These are phyloP conservation scores for Crucihimalaya himalaica DNA, from an alignment of 345 rosid species.

Conservation along the genomic window DNA sequence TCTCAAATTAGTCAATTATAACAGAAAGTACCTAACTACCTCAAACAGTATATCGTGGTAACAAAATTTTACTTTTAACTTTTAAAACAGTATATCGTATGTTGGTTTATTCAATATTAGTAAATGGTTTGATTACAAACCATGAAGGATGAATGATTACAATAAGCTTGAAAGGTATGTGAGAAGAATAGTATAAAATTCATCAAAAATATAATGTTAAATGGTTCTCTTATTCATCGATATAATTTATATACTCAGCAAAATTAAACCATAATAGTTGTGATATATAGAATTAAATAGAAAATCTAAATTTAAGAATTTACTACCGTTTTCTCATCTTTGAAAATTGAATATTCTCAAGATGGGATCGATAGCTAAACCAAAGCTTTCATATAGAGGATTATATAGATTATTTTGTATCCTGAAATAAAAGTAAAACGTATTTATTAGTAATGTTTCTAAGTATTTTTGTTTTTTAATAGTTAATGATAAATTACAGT, in stretches of 20 bases:
- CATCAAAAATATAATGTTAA: background rate
- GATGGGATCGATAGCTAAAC: conserved; percentile 21
- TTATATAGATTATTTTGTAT: background rate
- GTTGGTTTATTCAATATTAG: too few species aligned
- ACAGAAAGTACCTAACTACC: background rate
- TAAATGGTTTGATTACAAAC: too few species aligned
- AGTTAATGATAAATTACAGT: background rate
- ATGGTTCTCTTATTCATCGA: background rate
- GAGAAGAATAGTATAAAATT: background rate
- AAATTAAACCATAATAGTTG: background rate
- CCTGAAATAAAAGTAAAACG: conserved; percentile 15
- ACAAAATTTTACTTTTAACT: too few species aligned
- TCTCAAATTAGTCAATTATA: background rate
- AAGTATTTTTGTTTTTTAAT: background rate
- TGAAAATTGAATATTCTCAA: background rate
- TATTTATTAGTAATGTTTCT: background rate
- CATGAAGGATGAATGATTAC: background rate
- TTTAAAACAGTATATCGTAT: too few species aligned
- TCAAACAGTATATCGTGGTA: background rate
- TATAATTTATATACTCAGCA: background rate
- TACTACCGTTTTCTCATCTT: background rate
- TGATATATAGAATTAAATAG: background rate
- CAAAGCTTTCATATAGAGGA: conserved; percentile 9
- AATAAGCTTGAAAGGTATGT: background rate
- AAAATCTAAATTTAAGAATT: background rate